These are phyloP conservation scores for Amorphotheca resinae DNA, from an alignment of 495 filamentous ascomycete genomes.

Conservation along the genomic window DNA sequence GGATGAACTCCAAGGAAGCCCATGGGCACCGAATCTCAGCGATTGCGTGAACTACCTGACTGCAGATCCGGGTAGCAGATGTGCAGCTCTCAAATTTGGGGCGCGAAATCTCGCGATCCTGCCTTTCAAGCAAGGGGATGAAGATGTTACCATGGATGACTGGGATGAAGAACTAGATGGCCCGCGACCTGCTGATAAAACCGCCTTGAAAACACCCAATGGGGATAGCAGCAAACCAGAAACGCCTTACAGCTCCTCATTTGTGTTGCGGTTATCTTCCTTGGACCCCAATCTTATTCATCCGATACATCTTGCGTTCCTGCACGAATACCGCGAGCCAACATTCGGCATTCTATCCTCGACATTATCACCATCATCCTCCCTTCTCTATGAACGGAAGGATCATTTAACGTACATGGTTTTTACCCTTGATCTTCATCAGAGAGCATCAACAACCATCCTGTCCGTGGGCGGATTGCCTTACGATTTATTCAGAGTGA, in stretches of 20 bases:
- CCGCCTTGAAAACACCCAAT: constrained; percentile 32
- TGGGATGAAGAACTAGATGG: constrained; percentile 71
- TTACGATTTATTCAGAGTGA: constrained; percentile 76
- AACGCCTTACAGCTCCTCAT: constrained; percentile 80
- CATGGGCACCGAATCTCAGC: constrained; percentile 59
- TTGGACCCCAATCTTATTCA: constrained; percentile 78
- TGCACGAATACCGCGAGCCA: constrained; percentile 94
- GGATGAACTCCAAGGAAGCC: constrained; percentile 66
- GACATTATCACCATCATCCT: constrained; percentile 52
- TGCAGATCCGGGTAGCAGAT: constrained; percentile 83
- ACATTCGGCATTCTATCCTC: constrained; percentile 91
- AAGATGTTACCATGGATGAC: constrained; percentile 76
- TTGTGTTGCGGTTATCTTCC: constrained; percentile 73
- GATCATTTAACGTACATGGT: constrained; percentile 83
- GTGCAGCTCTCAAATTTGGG: constrained; percentile 88
- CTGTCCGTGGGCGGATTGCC: constrained; percentile 74
- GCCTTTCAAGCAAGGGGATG: constrained; percentile 84
- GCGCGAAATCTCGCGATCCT: constrained; percentile 79
- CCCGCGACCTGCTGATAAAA: constrained; percentile 31
- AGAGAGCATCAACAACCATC: constrained; percentile 85
- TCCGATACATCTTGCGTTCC: constrained; percentile 82
- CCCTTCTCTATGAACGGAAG: constrained; percentile 62
- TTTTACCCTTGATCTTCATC: constrained; percentile 88
- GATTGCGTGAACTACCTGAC: constrained; percentile 64
- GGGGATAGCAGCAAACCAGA: constrained; percentile 42